These are phyloP conservation scores for Microstroma glucosiphilum DNA, from an alignment of 1,284 basidiomycete genomes.

Conservation along the genomic window DNA sequence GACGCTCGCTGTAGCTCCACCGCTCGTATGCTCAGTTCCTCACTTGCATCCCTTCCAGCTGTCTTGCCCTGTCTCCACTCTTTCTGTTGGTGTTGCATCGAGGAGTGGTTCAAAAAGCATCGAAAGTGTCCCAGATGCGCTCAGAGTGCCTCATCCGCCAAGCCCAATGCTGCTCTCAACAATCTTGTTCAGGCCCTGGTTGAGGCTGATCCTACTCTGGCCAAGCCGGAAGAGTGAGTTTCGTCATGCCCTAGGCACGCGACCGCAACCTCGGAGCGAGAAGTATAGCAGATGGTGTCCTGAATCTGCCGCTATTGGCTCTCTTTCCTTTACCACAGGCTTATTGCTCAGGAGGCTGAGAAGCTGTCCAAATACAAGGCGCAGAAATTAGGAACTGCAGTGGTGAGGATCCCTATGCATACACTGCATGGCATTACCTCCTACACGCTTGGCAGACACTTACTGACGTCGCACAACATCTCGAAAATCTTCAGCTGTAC, in stretches of 20 bases:
- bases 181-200: background rate
- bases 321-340: too few relatives aligned
- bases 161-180: background rate
- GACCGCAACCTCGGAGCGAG: background rate
- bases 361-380: background rate
- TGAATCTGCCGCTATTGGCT: background rate
- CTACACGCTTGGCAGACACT: background rate
- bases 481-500: background rate
- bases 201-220: background rate
- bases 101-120: background rate
- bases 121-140: background rate
- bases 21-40: background rate
- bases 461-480: background rate
- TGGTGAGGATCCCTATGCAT: too few relatives aligned
- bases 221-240: background rate
- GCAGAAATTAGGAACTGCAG: too few relatives aligned
- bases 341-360: background rate
- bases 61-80: background rate
- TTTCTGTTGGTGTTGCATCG: conserved; percentile 1
- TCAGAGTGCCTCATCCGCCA: background rate
- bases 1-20: background rate
- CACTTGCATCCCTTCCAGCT: background rate
- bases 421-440: too few relatives aligned
- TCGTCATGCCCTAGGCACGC: background rate
- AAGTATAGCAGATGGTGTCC: background rate